Base-by-base conservation (phyloP, 805 yeast species). In the Hyphopichia homilentoma region DNA sequence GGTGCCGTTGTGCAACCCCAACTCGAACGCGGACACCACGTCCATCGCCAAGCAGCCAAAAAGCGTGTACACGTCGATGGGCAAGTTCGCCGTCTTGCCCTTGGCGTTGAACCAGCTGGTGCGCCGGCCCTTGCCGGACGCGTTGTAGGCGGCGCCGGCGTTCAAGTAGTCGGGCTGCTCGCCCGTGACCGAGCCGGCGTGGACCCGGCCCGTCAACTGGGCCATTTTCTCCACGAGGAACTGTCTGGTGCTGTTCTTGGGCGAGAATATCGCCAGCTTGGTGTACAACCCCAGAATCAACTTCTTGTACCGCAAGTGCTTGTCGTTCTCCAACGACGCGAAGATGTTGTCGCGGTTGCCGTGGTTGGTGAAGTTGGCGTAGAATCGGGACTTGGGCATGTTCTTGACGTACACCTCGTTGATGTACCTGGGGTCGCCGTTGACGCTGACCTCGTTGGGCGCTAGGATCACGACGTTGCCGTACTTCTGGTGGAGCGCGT, bases 11-110 rank as follows among this genome's bases (percentile, higher is more conserved):
- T 59, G 53, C 0, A 50, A 41, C 0, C 89, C 89, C 37, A 79
- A 65, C 35, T 77, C 76, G 46, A 79, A 78, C 14, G 71, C 68
- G 2, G 80, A 69, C 2, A 81, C 77, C 3, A 77, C 80, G 45
- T 81, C 88, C 77, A 82, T 74, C 4, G 89, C 88, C 46, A 82
- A 61, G 12, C 79, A 59, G n/a, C 78, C 79, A 63, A 81, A 81
- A n/a, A 82, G 50, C 13, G 74, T 64, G 44, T 75, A 77, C 3
- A 75, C 79, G 31, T 81, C 82, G 24, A 65, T 58, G 9, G 66
- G 68, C 24, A 79, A 45, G 20, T 70, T 56, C 7, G 46, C 27
- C 1, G 34, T 16, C 30, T 34, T 38, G 8, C 41, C 39, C 3
- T 41, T 20, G 11, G 44, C 38, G 25, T 51, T 50, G 34, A 61